Base-by-base conservation (phyloP, 768 basidiomycete genomes). In the Auriscalpium microsporum region DNA sequence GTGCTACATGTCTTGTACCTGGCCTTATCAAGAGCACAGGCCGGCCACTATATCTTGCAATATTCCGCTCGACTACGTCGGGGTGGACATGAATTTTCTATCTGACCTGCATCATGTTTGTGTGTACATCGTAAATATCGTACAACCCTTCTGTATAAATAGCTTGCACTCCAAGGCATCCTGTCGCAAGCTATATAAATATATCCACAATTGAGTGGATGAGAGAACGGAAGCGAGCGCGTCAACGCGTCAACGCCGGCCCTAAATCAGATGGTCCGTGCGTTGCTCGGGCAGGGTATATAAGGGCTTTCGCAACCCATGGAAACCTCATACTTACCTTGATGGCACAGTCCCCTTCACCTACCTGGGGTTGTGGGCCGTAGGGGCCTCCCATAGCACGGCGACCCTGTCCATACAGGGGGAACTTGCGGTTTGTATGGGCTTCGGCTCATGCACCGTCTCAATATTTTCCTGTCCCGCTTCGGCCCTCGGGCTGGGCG, bases 401-500 rank as follows among this genome's bases (percentile, higher is more conserved):
- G 63, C 63, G 63, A 64, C 63, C 63, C 21, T 63, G 63, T 64
- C 63, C 63, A 13, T 42, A 42, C 63, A 64, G 57, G 58, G 62
- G 59, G 57, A 61, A 48, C 57, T 56, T 52, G 55, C 56, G 59
- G 59, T 62, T 63, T 64, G 63, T 63, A 61, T 84, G 80, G 69
- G 79, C 79, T 79, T 78, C 74, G 81, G 83, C 75, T 76, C 79
- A 83, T 83, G 84, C 82, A 86, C 78, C 77, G 81, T 84, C 82
- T 75, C 63, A 84, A 85, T 85, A 85, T 86, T 86, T 86, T 77
- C 82, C 83, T 71, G 82, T 84, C 79, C 80, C 73, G 72, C 77
- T 76, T 74, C 64, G 76, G 80, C 80, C 81, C 63, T 60, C 63
- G 62, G 62, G 63, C 62, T 64, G 63, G 58, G 62, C 53, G 57